phyloP scores from a whole-genome alignment of 208 protist species.

The Trypanosoma rangeli region DNA sequence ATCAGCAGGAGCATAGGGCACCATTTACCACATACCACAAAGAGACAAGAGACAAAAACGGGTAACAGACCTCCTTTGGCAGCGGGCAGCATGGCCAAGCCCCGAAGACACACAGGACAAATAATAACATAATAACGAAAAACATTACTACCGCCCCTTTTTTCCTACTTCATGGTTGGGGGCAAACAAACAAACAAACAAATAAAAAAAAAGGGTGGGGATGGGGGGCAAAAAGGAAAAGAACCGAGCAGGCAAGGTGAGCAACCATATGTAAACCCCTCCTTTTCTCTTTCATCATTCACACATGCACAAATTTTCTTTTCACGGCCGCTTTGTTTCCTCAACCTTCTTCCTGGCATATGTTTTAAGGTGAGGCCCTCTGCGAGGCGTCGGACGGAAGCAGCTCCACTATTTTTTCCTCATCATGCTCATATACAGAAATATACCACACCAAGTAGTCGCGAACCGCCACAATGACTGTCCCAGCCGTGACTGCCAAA shows the following conservation, averaged over 20 bases:
- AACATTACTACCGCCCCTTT: not conserved
- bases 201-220: not conserved
- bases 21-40: too few relatives aligned
- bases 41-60: too few relatives aligned
- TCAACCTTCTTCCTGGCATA: not conserved
- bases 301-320: conserved; percentile 3
- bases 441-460: conserved; percentile 87
- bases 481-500: conserved; percentile 54
- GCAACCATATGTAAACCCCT: not conserved
- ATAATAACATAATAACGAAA: not conserved
- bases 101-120: conserved; percentile 10
- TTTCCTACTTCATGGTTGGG: not conserved
- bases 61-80: too few relatives aligned
- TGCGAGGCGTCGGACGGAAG: not conserved
- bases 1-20: too few relatives aligned
- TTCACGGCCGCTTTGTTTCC: not conserved
- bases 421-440: conserved; percentile 18
- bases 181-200: too few relatives aligned
- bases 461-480: conserved; percentile 63
- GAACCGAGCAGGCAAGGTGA: not conserved
- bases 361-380: not conserved
- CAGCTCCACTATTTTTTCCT: not conserved
- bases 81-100: not conserved
- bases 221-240: not conserved
- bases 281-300: not conserved